Evolutionary conservation across 495 filamentous ascomycete genomes (phyloP).

Genomic region (Xylaria sp.): DNA sequence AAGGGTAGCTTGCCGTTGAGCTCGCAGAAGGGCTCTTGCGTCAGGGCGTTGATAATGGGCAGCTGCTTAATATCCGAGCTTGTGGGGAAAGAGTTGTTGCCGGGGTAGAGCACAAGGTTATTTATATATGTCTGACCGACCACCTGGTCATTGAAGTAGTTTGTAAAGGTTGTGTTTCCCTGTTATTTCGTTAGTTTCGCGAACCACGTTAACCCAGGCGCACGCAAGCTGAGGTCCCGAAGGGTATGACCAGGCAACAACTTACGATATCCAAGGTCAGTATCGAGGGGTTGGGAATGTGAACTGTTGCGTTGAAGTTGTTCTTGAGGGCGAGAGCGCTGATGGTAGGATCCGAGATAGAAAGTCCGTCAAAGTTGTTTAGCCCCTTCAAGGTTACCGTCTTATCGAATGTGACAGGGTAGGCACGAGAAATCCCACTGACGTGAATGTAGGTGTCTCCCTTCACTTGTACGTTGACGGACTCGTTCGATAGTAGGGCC

Average conservation of each 20-base stretch:
- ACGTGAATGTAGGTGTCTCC: conserved; percentile 51
- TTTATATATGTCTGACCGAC: conserved; percentile 64
- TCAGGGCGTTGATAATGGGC: conserved; percentile 53
- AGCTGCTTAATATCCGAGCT: conserved; percentile 58
- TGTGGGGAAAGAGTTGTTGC: conserved; percentile 63
- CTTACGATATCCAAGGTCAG: conserved; percentile 69
- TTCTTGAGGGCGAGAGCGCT: conserved; percentile 50
- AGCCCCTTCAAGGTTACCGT: conserved; percentile 50
- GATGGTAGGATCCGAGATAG: conserved; percentile 60
- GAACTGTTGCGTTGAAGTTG: conserved; percentile 69
- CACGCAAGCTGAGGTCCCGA: background rate
- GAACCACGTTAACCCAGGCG: background rate
- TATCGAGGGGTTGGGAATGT: conserved; percentile 74
- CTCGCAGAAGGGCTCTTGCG: conserved; percentile 51
- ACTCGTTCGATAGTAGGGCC: conserved; percentile 55
- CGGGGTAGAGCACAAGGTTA: conserved; percentile 65
- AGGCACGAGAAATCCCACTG: conserved; percentile 45
- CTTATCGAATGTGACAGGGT: conserved; percentile 52
- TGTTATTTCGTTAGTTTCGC: conserved; percentile 34
- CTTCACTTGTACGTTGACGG: conserved; percentile 46
- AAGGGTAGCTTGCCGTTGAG: conserved; percentile 64
- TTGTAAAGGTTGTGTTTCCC: conserved; percentile 71
- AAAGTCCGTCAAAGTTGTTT: conserved; percentile 63
- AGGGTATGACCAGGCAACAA: background rate
- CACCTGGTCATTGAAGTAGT: conserved; percentile 55